Evolutionary conservation across 345 rosid genomes (phyloP), one percentile per base, ranked within the genome.

Genomic region (Euclidium syriacum): DNA sequence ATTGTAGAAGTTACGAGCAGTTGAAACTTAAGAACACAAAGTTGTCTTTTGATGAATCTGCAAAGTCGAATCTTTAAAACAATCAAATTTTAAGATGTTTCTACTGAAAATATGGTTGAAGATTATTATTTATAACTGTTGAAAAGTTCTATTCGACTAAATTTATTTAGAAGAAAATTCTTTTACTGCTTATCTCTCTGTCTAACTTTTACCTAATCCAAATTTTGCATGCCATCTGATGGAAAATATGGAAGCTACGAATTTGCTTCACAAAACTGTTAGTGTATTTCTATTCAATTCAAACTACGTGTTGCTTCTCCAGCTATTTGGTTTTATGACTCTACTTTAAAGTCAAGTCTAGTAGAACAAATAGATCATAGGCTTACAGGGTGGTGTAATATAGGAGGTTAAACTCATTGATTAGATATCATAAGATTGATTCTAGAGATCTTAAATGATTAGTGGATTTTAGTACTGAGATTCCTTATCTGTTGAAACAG

Each of bases 271-370:
- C 71, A 87, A 97, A 71, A 97, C 99, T 32, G 90, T 94, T 72
- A 94, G 99, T 52, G 99, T 94, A 7, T 94, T 94, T 72, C 73
- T 94, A 59, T 90, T 90, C 64, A 94, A 90, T 87, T 75, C 97
- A 14, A 94, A 88, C 54, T 86, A 87, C 53, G 99, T 90, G 85
- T 68, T 94, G 42, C 97, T 94, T 56, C 97, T 94, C 70, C 99
- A 94, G 97, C 97, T 94, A 71, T 65, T 41, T 41, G 0, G 16
- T 30, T 64, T n/a, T 63, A 62, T 41, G 24, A n/a, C n/a, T n/a
- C n/a, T n/a, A n/a, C n/a, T n/a, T n/a, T n/a, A n/a, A n/a, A 12
- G 8, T 50, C 43, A 14, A 50, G 7, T 67, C 2, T 20, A 17
- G 24, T 19, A 15, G n/a, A 43, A 26, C 39, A 18, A 5, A 50